These are phyloP conservation scores for Linderniella brevidens DNA, from an alignment of 257 asterid species.

Conservation along the genomic window DNA sequence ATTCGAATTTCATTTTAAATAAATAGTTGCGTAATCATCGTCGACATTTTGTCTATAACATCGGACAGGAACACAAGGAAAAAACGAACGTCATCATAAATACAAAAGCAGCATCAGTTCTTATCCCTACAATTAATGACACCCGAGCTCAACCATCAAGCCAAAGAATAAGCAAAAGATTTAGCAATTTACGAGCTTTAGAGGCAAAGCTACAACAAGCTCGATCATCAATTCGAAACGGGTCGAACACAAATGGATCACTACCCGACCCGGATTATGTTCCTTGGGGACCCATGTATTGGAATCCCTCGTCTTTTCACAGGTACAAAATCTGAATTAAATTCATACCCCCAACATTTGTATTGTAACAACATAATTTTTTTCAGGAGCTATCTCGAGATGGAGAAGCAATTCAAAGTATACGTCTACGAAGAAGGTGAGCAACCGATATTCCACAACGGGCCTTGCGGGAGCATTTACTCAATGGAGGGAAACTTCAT, in stretches of 20 bases:
- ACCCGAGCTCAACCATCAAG: no score
- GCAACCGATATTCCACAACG: slow-evolving; percentile 78
- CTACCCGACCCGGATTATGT: slow-evolving; percentile 36
- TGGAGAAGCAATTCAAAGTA: slow-evolving; percentile 68
- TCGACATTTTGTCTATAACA: no score
- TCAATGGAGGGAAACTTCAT: slow-evolving; percentile 84
- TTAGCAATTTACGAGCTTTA: slow-evolving; percentile 27
- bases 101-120: no score
- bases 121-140: no score
- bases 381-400: slow-evolving; percentile 75
- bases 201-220: slow-evolving; percentile 52
- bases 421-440: slow-evolving; percentile 82
- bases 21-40: no score
- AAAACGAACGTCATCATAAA: no score
- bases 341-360: neutral
- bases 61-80: no score
- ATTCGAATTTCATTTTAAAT: no score
- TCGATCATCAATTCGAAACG: slow-evolving; percentile 41
- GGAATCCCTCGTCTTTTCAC: slow-evolving; percentile 63
- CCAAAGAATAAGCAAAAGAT: slow-evolving; percentile 5
- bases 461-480: slow-evolving; percentile 83
- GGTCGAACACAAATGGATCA: slow-evolving; percentile 15
- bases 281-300: slow-evolving; percentile 60
- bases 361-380: neutral
- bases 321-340: slow-evolving; percentile 17